These are phyloP conservation scores for Escovopsis sp. DNA, from an alignment of 2,329 filamentous ascomycete species.

Conservation along the genomic window DNA sequence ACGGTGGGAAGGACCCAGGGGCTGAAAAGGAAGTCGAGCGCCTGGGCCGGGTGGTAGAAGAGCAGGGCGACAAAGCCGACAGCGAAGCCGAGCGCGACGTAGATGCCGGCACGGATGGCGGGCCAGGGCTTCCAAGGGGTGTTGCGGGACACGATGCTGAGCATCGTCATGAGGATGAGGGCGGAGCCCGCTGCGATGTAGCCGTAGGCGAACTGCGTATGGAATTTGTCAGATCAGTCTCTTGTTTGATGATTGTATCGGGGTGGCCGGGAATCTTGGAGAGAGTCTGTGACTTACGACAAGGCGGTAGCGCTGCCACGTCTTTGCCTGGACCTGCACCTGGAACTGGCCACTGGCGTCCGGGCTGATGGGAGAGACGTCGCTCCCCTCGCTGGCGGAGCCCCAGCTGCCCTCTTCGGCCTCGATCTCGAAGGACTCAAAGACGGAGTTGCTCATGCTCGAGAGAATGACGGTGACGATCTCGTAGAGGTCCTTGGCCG, in stretches of 20 bases:
- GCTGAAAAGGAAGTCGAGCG: slow-evolving; percentile 12
- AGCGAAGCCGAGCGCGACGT: slow-evolving; percentile 16
- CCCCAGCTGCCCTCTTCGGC: slow-evolving; percentile 1
- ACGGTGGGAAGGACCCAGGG: slow-evolving; percentile 21
- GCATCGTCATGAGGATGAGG: slow-evolving; percentile 17
- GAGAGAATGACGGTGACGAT: slow-evolving; percentile 6
- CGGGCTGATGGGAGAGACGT: neutral
- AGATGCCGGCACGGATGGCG: slow-evolving; percentile 16
- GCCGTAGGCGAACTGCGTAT: slow-evolving; percentile 18
- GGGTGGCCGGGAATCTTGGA: too few species aligned
- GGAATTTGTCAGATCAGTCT: too few species aligned
- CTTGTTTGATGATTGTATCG: too few species aligned
- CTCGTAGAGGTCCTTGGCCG: slow-evolving; percentile 2
- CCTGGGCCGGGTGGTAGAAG: slow-evolving; percentile 8
- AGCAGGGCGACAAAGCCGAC: slow-evolving; percentile 15
- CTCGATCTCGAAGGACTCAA: slow-evolving; percentile 18
- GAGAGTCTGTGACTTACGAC: slow-evolving; percentile 13
- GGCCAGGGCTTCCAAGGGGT: slow-evolving; percentile 19
- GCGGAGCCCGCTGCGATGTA: slow-evolving; percentile 19
- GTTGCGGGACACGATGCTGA: slow-evolving; percentile 17
- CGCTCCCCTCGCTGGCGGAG: neutral
- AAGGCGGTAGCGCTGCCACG: slow-evolving; percentile 14
- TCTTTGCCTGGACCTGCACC: slow-evolving; percentile 10
- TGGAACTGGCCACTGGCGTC: slow-evolving; percentile 9
- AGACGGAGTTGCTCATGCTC: slow-evolving; percentile 16